Conservation (phyloP, 257 asterid species). For the Solanum chiquidenum region DNA sequence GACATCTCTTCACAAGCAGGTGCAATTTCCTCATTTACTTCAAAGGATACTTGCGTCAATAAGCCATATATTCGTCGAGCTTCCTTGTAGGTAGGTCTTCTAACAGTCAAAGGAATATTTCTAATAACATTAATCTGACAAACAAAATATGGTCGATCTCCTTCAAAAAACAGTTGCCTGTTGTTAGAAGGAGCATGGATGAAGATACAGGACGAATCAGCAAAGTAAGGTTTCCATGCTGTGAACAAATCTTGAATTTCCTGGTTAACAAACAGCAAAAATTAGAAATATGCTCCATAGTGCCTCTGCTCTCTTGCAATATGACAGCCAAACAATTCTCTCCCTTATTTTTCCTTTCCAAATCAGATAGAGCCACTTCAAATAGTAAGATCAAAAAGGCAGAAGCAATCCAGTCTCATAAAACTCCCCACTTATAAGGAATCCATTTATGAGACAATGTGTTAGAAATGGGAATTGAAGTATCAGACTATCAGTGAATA, state of each 20-base stretch:
- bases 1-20: slow-evolving; percentile 22
- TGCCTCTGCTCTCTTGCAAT: background rate
- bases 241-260: slow-evolving; percentile 73
- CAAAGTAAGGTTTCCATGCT: slow-evolving; percentile 70
- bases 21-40: slow-evolving; percentile 29
- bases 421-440: background rate
- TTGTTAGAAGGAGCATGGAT: slow-evolving; percentile 71
- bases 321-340: background rate
- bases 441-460: background rate
- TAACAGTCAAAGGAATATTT: slow-evolving; percentile 69
- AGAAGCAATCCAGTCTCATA: background rate
- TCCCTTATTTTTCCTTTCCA: background rate
- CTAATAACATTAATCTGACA: slow-evolving; percentile 51
- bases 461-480: background rate
- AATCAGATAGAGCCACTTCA: background rate
- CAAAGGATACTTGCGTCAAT: slow-evolving; percentile 55
- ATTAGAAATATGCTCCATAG: background rate
- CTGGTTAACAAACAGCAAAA: slow-evolving; percentile 25
- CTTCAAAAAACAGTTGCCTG: slow-evolving; percentile 73
- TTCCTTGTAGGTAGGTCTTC: slow-evolving; percentile 90
- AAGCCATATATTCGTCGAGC: slow-evolving; percentile 62
- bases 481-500: background rate
- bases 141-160: slow-evolving; percentile 55
- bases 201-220: slow-evolving; percentile 56
- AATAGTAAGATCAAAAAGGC: background rate